A percentile compares a stretch with the other conserved stretches of the same genome.
Conservation (phyloP, 345 rosid genomes). For the Lepidium sativum region DNA sequence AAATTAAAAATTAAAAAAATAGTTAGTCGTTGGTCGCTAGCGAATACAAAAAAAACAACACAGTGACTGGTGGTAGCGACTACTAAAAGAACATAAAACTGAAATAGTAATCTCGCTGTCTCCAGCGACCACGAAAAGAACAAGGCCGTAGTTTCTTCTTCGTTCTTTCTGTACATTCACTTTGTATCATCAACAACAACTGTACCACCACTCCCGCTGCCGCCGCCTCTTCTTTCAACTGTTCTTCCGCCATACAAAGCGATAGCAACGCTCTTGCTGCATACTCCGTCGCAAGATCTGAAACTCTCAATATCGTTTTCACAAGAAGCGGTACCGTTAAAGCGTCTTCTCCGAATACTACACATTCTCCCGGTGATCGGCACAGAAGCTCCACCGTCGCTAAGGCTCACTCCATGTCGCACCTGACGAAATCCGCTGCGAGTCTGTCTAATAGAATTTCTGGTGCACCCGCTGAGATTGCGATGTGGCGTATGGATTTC, state of each 20-base stretch:
- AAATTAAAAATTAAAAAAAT: no score
- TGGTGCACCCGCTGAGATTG: constrained; percentile 63
- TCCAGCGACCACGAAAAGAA: no score
- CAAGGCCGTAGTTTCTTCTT: no score
- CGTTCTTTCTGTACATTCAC: constrained; percentile 88
- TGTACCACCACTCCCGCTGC: constrained; percentile 73
- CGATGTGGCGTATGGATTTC: constrained; percentile 62
- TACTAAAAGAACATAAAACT: no score
- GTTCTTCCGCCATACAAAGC: constrained; percentile 62
- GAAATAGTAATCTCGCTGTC: no score
- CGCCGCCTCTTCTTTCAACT: constrained; percentile 66
- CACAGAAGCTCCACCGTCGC: constrained; percentile 80
- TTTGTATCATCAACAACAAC: constrained; percentile 73
- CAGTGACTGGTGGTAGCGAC: no score
- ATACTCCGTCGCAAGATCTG: constrained; percentile 86
- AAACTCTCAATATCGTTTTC: constrained; percentile 60
- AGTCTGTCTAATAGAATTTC: constrained; percentile 54
- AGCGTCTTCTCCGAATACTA: constrained; percentile 58
- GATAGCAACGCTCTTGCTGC: constrained; percentile 81
- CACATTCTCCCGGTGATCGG: constrained; percentile 55
- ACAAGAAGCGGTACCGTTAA: constrained; percentile 75
- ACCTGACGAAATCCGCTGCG: constrained; percentile 60
- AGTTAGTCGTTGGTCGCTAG: no score
- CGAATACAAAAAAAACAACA: no score
- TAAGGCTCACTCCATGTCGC: constrained; percentile 75